Conservation (phyloP, 495 filamentous ascomycete genomes). For the Copromyces sp. region DNA sequence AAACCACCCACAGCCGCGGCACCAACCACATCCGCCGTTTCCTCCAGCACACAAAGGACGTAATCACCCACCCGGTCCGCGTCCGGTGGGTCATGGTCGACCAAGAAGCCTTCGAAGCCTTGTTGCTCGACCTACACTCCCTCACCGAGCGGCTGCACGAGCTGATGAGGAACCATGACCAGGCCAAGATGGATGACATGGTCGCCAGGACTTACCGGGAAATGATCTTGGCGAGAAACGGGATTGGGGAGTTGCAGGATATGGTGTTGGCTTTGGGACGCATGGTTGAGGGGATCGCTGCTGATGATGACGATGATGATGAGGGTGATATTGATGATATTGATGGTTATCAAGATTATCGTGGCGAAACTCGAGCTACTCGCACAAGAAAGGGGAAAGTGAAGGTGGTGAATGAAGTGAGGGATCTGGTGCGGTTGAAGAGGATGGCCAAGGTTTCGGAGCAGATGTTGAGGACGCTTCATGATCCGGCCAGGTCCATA, state of each 20-base stretch:
- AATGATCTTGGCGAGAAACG: conserved; percentile 22
- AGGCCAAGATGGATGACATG: conserved; percentile 22
- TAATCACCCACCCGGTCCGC: conserved; percentile 20
- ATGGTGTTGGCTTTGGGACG: conserved; percentile 19
- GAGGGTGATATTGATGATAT: background rate
- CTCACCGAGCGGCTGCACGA: conserved; percentile 24
- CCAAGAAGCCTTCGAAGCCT: conserved; percentile 18
- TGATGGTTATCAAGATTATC: no score
- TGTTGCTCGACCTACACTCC: conserved; percentile 20
- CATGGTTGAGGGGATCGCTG: conserved; percentile 2
- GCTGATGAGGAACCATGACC: conserved; percentile 18
- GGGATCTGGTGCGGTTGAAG: conserved; percentile 21
- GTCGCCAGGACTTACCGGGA: conserved; percentile 25
- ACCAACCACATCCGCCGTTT: conserved; percentile 21
- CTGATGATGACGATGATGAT: background rate
- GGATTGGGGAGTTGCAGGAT: conserved; percentile 17
- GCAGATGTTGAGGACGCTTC: conserved; percentile 14
- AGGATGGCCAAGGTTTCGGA: conserved; percentile 19
- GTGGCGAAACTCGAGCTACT: no score
- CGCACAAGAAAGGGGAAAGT: background rate
- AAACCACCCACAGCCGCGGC: conserved; percentile 9
- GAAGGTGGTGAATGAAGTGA: conserved; percentile 2
- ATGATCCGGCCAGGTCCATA: background rate
- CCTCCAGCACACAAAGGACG: conserved; percentile 18
- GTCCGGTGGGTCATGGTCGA: conserved; percentile 23